Evolutionary conservation across 2,329 filamentous ascomycete species (phyloP).

Genomic region (Stylonectria norvegica): DNA sequence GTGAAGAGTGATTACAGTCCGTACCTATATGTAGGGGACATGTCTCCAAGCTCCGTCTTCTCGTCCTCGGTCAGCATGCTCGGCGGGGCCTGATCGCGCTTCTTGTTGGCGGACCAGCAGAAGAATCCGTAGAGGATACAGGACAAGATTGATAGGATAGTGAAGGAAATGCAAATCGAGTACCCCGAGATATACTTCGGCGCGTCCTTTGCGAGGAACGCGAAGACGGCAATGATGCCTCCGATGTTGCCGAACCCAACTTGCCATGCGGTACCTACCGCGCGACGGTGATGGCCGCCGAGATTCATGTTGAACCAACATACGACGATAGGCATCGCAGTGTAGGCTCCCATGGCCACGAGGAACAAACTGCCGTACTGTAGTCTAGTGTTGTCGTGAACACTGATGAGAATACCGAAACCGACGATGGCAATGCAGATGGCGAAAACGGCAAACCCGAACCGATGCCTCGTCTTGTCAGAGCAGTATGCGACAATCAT

Average conservation of each 20-base stretch:
- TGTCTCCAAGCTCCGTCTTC: constrained; percentile 58
- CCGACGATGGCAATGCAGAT: constrained; percentile 69
- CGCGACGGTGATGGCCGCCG: constrained; percentile 66
- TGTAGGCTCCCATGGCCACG: constrained; percentile 74
- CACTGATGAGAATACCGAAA: constrained; percentile 69
- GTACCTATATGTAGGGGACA: constrained; percentile 59
- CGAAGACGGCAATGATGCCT: constrained; percentile 73
- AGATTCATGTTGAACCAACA: constrained; percentile 84
- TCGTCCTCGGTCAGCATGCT: constrained; percentile 55
- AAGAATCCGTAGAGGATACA: constrained; percentile 59
- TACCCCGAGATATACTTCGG: constrained; percentile 71
- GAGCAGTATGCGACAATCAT: constrained; percentile 71
- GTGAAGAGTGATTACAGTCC: constrained; percentile 39
- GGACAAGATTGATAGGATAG: constrained; percentile 61
- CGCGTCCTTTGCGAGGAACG: constrained; percentile 63
- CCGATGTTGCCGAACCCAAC: constrained; percentile 77
- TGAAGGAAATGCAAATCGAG: constrained; percentile 71
- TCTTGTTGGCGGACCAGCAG: constrained; percentile 59
- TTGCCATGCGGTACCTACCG: constrained; percentile 72
- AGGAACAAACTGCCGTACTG: constrained; percentile 82
- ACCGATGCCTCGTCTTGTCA: constrained; percentile 70
- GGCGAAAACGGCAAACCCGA: constrained; percentile 66
- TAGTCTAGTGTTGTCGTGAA: constrained; percentile 63
- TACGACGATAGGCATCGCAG: constrained; percentile 83
- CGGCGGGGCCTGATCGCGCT: constrained; percentile 47